Evolutionary conservation across 1,284 basidiomycete species (phyloP).

Genomic region (Cystobasidiaceae sp.): DNA sequence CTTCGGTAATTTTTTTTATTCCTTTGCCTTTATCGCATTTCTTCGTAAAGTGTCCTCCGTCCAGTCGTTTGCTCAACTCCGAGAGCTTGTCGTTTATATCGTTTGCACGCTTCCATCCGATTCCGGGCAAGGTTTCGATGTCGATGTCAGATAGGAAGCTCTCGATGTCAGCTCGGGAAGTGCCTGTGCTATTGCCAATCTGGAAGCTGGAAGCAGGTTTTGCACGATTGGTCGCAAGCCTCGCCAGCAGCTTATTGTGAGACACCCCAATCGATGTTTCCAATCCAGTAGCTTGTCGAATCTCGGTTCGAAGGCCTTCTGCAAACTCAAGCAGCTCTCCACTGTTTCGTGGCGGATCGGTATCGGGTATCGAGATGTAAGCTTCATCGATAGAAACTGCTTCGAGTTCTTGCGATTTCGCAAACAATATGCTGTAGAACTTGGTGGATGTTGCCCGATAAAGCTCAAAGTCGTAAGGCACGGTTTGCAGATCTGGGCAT

Average conservation of each 20-base stretch:
- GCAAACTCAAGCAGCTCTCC: slow-evolving; percentile 53
- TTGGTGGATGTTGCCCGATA: slow-evolving; percentile 49
- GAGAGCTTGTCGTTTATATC: slow-evolving; percentile 25
- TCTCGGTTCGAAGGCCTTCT: slow-evolving; percentile 69
- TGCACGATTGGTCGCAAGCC: slow-evolving; percentile 81
- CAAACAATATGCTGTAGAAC: slow-evolving; percentile 88
- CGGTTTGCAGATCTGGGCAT: slow-evolving; percentile 67
- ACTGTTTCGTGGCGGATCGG: slow-evolving; percentile 30
- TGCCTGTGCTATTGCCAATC: slow-evolving; percentile 50
- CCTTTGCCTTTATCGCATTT: slow-evolving; percentile 3
- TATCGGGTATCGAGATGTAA: slow-evolving; percentile 56
- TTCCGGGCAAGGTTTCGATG: slow-evolving; percentile 80
- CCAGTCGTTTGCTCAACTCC: slow-evolving; percentile 9
- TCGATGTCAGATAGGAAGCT: slow-evolving; percentile 67
- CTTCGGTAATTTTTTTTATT: not conserved
- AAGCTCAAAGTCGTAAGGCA: slow-evolving; percentile 80
- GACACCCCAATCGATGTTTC: slow-evolving; percentile 79
- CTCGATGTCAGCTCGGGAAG: slow-evolving; percentile 51
- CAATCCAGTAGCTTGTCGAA: slow-evolving; percentile 71
- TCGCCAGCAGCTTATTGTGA: slow-evolving; percentile 84
- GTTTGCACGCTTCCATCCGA: slow-evolving; percentile 56
- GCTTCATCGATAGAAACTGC: slow-evolving; percentile 96
- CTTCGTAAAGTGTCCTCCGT: slow-evolving; percentile 11
- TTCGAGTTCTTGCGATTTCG: slow-evolving; percentile 82
- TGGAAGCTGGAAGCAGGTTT: slow-evolving; percentile 85